Base-by-base conservation (phyloP, 805 yeast genomes). In the Metschnikowia peoriensis region DNA sequence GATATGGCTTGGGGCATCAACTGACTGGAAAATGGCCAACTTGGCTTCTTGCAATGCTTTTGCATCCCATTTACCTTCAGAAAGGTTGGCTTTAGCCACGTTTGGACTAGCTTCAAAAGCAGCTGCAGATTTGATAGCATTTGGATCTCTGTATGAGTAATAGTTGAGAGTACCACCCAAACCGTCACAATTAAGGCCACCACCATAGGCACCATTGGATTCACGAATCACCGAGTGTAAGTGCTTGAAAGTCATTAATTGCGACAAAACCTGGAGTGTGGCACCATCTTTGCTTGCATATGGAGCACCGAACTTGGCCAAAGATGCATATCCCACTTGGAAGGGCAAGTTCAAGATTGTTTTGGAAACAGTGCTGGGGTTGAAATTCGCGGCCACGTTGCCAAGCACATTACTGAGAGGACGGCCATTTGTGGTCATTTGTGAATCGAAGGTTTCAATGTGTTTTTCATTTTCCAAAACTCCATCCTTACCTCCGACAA, bases 181-280 rank as follows among this genome's bases (percentile, higher is more conserved):
- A 0, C 93, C 90, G 65, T 86, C 88, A 66, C 85, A 94, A 7
- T 81, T 72, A 5, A 96, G 88, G 4, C 99, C 99, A 6, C 97
- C 98, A 7, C 99, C 99, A 65, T 94, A 94, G 0, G 99, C 99
- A 53, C 99, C 99, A 52, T 97, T 97, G 63, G 93, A 84, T 65
- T 94, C 99, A 59, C 99, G 81, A 38, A 94, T 84, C 57, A 91
- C 96, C 11, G 89, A 81, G 68, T 94, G 99, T 46, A 94, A 73
- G 59, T 88, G 82, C 63, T 88, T 89, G 70, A 86, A 92, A 0
- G 96, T 86, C 59, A 91, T 68, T 52, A 94, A 67, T 60, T 87
- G 92, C 1, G 97, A 79, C 44, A 94, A 75, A 0, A 94, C 82
- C 68, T 89, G 96, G 42, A 94, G 77, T 1, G 90, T 77, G 0